Conservation (phyloP, 2,329 filamentous ascomycete genomes). For the Cercospora beticola region DNA sequence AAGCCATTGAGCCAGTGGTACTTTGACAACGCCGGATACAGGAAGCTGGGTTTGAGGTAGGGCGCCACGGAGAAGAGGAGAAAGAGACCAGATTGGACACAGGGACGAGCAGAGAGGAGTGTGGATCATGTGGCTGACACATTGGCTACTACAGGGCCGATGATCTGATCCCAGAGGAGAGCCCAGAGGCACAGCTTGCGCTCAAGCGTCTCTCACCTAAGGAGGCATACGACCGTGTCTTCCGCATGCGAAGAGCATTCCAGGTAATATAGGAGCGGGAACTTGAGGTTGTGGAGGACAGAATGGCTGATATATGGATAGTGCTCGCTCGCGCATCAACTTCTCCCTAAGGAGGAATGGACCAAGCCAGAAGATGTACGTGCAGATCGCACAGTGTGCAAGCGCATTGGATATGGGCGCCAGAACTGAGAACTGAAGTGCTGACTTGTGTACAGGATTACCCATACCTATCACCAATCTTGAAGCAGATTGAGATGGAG, state of each 20-base stretch:
- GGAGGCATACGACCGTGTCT: conserved; percentile 94
- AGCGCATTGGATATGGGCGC: not conserved
- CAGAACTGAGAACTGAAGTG: not conserved
- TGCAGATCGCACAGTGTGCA: not conserved
- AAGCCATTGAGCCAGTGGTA: conserved; percentile 87
- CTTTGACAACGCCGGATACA: conserved; percentile 83
- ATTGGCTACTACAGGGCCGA: conserved; percentile 65
- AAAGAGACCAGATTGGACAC: not conserved
- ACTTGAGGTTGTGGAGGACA: not conserved
- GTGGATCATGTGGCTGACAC: conserved; percentile 15
- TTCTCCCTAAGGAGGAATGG: conserved; percentile 64
- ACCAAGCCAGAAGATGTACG: conserved; percentile 66
- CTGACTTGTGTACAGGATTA: conserved; percentile 54
- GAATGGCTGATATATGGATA: conserved; percentile 38
- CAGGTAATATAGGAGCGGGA: conserved; percentile 59
- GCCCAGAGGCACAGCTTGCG: conserved; percentile 78
- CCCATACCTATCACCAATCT: conserved; percentile 66
- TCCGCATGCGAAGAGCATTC: conserved; percentile 91
- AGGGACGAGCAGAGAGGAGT: not conserved
- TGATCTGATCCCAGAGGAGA: conserved; percentile 92
- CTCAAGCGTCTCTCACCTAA: conserved; percentile 86
- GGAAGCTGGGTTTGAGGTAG: conserved; percentile 88
- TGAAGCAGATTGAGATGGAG: conserved; percentile 68
- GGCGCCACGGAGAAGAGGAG: conserved; percentile 22
- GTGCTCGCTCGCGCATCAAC: conserved; percentile 65